Base-by-base conservation (phyloP, 345 rosid species). In the Hibiscus tridactylites region DNA sequence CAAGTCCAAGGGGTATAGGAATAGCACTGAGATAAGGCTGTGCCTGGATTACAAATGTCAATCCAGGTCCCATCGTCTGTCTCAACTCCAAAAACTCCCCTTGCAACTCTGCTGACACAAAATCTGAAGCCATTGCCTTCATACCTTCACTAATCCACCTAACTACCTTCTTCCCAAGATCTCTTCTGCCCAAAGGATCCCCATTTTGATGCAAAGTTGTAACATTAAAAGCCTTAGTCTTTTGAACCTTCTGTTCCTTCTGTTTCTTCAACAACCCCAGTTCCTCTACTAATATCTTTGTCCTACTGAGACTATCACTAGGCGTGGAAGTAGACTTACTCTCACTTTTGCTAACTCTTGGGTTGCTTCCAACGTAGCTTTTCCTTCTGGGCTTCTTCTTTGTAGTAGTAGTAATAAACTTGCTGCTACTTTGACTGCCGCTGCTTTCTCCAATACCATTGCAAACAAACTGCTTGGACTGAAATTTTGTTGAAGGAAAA, bases 1-100 rank as follows among this genome's bases (percentile, higher is more conserved):
- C 97, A 12, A 85, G 68, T 4, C 98, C 96, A 9, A 83, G 70
- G 19, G 98, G 98, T 85, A 94, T 91, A 4, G 98, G 96, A 77
- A 86, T 68, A 10, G 93, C 91, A 74, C 83, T 94, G 63, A 90
- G 87, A 73, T 90, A 91, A 64, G 96, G 88, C 74, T 94, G 98
- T 17, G 96, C 88, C 61, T 94, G 90, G 64, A 91, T 91, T 17
- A 90, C 97, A 75, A 94, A 94, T 8, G 97, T 90, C 74, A 94
- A 81, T 24, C 96, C 98, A 28, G 97, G 90, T n/a, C 87, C 96
- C 84, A 83, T 83, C 62, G 73, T 78, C 76, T 90, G 97, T 75
- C 81, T 83, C 16, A 91, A 70, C 86, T 93, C 97, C 31, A 65
- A 68, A 76, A 93, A 91, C 74, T 94, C 95, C 42, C 94, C 96